A percentile compares a stretch with the other conserved stretches of the same genome.
phyloP scores from a whole-genome alignment of 495 filamentous ascomycete species.

The Letharia lupina region DNA sequence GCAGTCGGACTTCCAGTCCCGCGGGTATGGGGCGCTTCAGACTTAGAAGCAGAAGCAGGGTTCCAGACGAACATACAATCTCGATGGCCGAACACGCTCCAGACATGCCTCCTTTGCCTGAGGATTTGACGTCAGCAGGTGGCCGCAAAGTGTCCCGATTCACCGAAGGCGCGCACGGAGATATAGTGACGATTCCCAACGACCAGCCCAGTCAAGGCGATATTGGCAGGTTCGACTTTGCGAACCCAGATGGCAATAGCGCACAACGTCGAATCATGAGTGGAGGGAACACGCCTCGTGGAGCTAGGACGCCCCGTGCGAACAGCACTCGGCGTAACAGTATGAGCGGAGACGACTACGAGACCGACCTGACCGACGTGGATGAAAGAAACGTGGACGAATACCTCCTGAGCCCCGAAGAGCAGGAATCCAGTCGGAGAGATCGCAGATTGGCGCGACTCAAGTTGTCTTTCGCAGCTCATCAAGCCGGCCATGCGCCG shows the following conservation, averaged over 20 bases:
- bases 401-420: slow-evolving; percentile 21
- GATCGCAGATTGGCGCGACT: slow-evolving; percentile 16
- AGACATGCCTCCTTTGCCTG: slow-evolving; percentile 11
- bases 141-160: slow-evolving; percentile 9
- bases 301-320: slow-evolving; percentile 1
- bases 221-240: slow-evolving; percentile 11
- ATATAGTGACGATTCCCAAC: background rate
- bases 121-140: background rate
- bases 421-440: slow-evolving; percentile 15
- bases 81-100: slow-evolving; percentile 7
- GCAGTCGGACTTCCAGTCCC: slow-evolving; percentile 10
- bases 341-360: slow-evolving; percentile 17
- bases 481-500: slow-evolving; percentile 2
- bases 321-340: background rate
- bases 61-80: slow-evolving; percentile 4
- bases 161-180: slow-evolving; percentile 8
- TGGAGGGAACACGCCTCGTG: background rate
- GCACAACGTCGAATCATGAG: slow-evolving; percentile 7
- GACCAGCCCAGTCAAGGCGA: slow-evolving; percentile 7
- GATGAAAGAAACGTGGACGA: slow-evolving; percentile 15
- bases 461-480: slow-evolving; percentile 5
- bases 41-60: slow-evolving; percentile 14
- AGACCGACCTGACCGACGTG: slow-evolving; percentile 12
- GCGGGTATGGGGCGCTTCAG: slow-evolving; percentile 5
- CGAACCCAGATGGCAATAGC: background rate